phyloP scores from a whole-genome alignment of 306 rosid species.

The Quercus berberidifolia region DNA sequence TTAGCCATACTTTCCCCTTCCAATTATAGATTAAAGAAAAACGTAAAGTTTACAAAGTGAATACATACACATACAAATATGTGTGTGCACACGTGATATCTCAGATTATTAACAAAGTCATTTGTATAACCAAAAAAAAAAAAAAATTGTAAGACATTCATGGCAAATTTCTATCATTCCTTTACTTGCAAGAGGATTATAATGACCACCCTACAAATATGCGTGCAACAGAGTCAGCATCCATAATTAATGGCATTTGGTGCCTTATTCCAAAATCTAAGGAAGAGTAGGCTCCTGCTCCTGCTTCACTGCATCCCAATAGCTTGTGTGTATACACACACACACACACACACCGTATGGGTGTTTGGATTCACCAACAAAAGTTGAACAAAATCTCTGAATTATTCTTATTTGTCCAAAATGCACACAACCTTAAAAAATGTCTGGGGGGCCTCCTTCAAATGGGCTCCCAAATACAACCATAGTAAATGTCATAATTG shows the following conservation, averaged over 20 bases:
- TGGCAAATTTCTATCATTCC: background rate
- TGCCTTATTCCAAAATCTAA: background rate
- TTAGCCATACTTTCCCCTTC: background rate
- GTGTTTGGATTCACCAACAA: no score
- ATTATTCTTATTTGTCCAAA: no score
- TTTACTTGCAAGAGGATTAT: background rate
- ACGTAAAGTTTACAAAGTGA: background rate
- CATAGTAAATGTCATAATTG: no score
- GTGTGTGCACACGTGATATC: background rate
- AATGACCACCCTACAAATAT: background rate
- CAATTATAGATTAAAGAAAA: background rate
- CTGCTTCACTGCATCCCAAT: background rate
- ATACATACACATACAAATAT: background rate
- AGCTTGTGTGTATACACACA: background rate
- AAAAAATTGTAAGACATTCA: background rate
- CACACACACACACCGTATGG: no score
- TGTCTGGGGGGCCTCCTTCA: no score
- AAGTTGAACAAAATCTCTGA: no score
- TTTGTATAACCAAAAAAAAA: background rate
- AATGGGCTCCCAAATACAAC: no score
- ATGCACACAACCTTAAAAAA: no score
- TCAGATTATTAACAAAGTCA: background rate
- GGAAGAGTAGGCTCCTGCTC: background rate
- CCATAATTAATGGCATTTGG: background rate
- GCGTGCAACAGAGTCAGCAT: background rate